phyloP scores from a whole-genome alignment of 2,329 filamentous ascomycete species.

The Aspergillus sp. region DNA sequence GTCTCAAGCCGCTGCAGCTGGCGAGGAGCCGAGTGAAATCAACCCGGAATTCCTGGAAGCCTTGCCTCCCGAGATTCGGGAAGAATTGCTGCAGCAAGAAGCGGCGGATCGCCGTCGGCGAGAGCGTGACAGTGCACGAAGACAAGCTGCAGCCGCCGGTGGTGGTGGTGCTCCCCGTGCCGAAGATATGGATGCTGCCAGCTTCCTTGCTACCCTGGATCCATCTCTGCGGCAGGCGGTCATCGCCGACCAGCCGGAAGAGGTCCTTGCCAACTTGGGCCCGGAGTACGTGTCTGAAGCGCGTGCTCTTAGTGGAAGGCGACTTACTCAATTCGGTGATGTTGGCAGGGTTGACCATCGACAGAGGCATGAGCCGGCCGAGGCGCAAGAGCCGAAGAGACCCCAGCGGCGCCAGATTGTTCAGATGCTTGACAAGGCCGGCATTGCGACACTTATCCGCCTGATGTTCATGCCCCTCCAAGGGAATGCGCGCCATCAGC shows the following conservation, averaged over 20 bases:
- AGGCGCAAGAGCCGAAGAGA: slow-evolving; percentile 49
- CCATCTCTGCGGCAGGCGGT: slow-evolving; percentile 77
- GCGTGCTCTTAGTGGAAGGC: slow-evolving; percentile 55
- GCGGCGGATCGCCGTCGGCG: slow-evolving; percentile 77
- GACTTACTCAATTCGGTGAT: slow-evolving; percentile 46
- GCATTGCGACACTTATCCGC: slow-evolving; percentile 90
- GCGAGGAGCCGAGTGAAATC: slow-evolving; percentile 57
- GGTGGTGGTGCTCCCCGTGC: slow-evolving; percentile 44
- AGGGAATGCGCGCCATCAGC: slow-evolving; percentile 69
- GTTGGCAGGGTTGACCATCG: slow-evolving; percentile 29
- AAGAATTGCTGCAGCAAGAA: slow-evolving; percentile 86
- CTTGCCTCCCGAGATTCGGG: slow-evolving; percentile 77
- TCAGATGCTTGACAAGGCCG: slow-evolving; percentile 94
- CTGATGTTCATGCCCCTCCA: slow-evolving; percentile 96
- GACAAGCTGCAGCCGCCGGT: slow-evolving; percentile 49
- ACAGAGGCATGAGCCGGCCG: slow-evolving; percentile 26
- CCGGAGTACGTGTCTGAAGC: slow-evolving; percentile 81
- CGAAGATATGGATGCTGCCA: slow-evolving; percentile 84
- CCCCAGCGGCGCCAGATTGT: slow-evolving; percentile 70
- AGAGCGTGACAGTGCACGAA: slow-evolving; percentile 70
- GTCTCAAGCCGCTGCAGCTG: slow-evolving; percentile 60
- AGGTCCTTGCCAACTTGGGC: slow-evolving; percentile 72
- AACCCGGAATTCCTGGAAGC: slow-evolving; percentile 92
- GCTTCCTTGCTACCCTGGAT: slow-evolving; percentile 83
- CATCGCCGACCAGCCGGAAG: slow-evolving; percentile 82